Conservation (phyloP, 2,329 filamentous ascomycete species). For the Aureobasidium mangrovei region DNA sequence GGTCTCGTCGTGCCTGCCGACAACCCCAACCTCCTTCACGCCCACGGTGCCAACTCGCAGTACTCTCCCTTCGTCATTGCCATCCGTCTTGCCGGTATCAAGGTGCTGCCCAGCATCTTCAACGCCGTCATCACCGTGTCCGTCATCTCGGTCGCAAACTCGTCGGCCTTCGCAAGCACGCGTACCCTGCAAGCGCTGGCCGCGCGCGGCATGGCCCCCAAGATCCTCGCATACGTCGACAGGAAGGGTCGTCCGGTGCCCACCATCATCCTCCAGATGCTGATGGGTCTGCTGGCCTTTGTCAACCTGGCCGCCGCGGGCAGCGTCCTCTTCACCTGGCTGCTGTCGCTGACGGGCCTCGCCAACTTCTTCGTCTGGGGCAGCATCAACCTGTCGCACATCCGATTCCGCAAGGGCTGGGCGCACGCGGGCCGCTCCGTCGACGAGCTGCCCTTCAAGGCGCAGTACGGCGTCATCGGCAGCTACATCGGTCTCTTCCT, state of each 20-base stretch:
- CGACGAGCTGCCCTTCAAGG: slow-evolving; percentile 54
- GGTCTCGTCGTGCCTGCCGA: slow-evolving; percentile 19
- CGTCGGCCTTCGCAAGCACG: slow-evolving; percentile 47
- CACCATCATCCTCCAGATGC: slow-evolving; percentile 57
- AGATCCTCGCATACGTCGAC: slow-evolving; percentile 70
- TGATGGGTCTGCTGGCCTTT: slow-evolving; percentile 64
- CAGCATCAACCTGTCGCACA: slow-evolving; percentile 76
- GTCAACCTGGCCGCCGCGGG: slow-evolving; percentile 54
- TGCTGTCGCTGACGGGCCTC: slow-evolving; percentile 61
- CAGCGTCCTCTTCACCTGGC: slow-evolving; percentile 61
- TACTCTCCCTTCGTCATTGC: slow-evolving; percentile 59
- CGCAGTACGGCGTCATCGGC: slow-evolving; percentile 50
- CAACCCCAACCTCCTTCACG: slow-evolving; percentile 26
- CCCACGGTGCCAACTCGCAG: slow-evolving; percentile 27
- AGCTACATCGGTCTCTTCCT: slow-evolving; percentile 52
- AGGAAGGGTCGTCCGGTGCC: slow-evolving; percentile 69
- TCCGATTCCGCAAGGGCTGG: slow-evolving; percentile 77
- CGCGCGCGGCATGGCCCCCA: slow-evolving; percentile 58
- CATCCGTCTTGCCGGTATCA: slow-evolving; percentile 50
- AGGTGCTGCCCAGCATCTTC: slow-evolving; percentile 52
- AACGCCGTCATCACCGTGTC: slow-evolving; percentile 55
- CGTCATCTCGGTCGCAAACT: slow-evolving; percentile 49
- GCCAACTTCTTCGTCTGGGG: slow-evolving; percentile 69
- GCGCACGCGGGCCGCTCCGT: slow-evolving; percentile 51
- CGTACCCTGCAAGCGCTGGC: slow-evolving; percentile 44